phyloP scores from a whole-genome alignment of 306 rosid species.

The Malus domestica region DNA sequence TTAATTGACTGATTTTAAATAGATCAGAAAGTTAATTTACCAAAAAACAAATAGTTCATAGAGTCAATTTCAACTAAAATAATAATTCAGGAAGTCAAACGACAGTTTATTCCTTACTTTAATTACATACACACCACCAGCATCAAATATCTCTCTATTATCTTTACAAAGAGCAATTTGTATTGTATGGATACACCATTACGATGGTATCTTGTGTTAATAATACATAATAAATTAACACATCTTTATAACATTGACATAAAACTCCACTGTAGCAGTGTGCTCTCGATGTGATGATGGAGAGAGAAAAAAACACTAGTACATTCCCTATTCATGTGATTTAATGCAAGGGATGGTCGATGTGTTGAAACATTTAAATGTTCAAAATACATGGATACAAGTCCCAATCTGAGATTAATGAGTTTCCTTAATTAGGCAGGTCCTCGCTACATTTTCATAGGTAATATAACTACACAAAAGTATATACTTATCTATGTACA shows the following conservation, averaged over 20 bases:
- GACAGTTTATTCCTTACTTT: background rate
- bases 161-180: background rate
- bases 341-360: background rate
- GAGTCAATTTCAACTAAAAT: no score
- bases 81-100: no score
- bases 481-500: background rate
- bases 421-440: constrained; percentile 1
- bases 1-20: no score
- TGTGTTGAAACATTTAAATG: constrained; percentile 6
- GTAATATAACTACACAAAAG: background rate
- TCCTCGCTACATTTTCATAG: background rate
- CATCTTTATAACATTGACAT: background rate
- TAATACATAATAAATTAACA: no score
- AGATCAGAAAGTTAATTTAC: no score
- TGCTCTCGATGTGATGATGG: background rate
- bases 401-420: constrained; percentile 24
- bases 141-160: background rate
- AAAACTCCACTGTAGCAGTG: background rate
- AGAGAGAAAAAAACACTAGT: background rate
- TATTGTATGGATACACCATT: no score
- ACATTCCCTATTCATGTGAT: constrained; percentile 28
- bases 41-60: no score
- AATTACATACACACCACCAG: background rate
- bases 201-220: no score
- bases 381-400: constrained; percentile 5